Conservation (phyloP, 176 grass and related monocot species). For the Otatea glauca region DNA sequence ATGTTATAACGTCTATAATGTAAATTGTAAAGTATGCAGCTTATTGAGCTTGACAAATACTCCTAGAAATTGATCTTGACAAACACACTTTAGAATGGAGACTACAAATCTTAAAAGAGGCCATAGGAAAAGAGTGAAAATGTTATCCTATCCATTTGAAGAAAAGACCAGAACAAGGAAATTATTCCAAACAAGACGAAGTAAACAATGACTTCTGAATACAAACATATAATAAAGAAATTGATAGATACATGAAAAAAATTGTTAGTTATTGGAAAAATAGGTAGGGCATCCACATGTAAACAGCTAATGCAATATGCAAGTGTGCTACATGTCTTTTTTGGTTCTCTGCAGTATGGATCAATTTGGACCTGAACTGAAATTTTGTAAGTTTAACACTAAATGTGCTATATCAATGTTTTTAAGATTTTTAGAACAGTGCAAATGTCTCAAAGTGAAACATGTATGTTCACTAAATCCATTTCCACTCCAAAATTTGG, state of each 20-base stretch:
- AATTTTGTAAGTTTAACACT: neutral
- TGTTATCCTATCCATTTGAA: neutral
- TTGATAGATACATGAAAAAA: neutral
- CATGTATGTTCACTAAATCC: neutral
- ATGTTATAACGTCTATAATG: neutral
- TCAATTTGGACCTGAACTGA: neutral
- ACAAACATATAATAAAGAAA: neutral
- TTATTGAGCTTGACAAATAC: neutral
- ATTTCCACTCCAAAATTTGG: neutral
- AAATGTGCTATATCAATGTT: neutral
- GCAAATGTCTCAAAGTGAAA: constrained; percentile 1
- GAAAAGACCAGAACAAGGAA: neutral
- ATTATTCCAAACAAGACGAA: neutral
- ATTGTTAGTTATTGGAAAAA: neutral
- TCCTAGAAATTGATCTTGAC: neutral
- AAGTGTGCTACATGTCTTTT: neutral
- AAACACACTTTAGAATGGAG: neutral
- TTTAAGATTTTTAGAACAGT: neutral
- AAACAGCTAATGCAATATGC: neutral
- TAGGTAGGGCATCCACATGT: neutral
- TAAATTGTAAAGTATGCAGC: neutral
- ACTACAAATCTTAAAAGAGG: neutral
- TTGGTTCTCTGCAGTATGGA: neutral
- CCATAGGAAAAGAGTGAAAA: neutral
- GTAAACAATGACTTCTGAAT: neutral